Conservation (phyloP, 768 basidiomycete genomes). For the Serpula lacrymans region DNA sequence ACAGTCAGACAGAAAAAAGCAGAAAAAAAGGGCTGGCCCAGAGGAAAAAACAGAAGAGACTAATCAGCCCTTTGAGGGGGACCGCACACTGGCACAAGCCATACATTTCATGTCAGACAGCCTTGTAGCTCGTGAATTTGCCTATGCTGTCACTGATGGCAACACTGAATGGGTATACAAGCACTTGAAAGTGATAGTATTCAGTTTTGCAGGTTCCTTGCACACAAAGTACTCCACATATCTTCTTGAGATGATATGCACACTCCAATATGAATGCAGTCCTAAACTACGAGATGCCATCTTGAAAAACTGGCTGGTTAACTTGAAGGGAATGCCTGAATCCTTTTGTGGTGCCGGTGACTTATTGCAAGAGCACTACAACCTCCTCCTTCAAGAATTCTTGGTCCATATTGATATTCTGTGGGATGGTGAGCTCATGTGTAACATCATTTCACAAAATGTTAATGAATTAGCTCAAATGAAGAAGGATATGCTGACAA, state of each 20-base stretch:
- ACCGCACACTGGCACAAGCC: too few relatives aligned
- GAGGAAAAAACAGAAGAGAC: too few relatives aligned
- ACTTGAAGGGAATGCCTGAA: constrained; percentile 22
- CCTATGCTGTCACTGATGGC: constrained; percentile 24
- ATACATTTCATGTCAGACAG: too few relatives aligned
- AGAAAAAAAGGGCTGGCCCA: too few relatives aligned
- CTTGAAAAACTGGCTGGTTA: constrained; percentile 24
- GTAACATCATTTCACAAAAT: constrained; percentile 26
- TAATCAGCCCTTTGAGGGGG: too few relatives aligned
- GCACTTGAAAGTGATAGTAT: constrained; percentile 28
- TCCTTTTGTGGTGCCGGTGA: constrained; percentile 24
- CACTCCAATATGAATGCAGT: constrained; percentile 29
- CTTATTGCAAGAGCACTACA: constrained; percentile 33
- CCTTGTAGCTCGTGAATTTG: constrained; percentile 21
- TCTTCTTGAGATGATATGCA: constrained; percentile 27
- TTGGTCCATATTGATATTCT: not conserved
- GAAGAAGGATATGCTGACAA: constrained; percentile 24
- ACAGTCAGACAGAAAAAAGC: not conserved
- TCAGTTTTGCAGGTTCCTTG: constrained; percentile 31
- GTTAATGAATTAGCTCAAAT: constrained; percentile 28
- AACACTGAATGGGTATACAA: constrained; percentile 30
- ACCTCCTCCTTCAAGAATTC: constrained; percentile 23
- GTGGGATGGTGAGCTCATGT: constrained; percentile 27
- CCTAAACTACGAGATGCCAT: constrained; percentile 14
- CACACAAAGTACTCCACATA: constrained; percentile 31